phyloP scores from a whole-genome alignment of 129 eudicot species.

The Pittosporum tobira region DNA sequence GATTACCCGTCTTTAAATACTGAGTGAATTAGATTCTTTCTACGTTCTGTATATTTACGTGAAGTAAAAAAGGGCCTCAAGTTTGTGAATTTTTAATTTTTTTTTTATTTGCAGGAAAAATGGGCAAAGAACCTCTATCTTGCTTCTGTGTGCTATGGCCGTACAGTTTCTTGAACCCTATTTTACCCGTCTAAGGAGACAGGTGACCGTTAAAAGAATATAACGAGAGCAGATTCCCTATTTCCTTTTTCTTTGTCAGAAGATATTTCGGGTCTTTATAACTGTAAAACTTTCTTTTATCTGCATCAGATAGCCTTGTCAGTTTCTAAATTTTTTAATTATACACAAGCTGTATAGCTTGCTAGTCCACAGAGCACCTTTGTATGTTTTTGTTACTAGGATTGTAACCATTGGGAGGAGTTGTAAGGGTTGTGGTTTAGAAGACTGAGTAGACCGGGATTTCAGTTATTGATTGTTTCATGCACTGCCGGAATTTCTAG shows the following conservation, averaged over 20 bases:
- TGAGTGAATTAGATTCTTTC: not conserved
- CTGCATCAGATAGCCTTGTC: too few species aligned
- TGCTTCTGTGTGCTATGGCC: conserved; percentile 67
- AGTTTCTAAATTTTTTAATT: too few species aligned
- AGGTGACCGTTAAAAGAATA: not conserved
- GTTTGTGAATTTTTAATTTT: not conserved
- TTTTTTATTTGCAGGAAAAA: conserved; percentile 48
- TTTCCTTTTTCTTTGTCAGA: too few species aligned
- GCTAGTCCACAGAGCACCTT: too few species aligned
- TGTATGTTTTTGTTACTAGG: too few species aligned
- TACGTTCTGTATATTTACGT: not conserved
- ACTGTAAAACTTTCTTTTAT: too few species aligned
- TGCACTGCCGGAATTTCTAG: too few species aligned
- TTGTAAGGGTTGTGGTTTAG: too few species aligned
- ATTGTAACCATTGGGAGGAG: not conserved
- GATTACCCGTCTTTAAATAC: not conserved
- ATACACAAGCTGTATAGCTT: conserved; percentile 20
- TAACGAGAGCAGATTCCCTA: not conserved
- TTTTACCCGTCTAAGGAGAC: not conserved
- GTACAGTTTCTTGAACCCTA: conserved; percentile 50
- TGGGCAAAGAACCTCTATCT: conserved; percentile 80
- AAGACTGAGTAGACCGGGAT: too few species aligned
- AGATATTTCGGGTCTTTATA: too few species aligned
- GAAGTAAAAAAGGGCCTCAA: not conserved
- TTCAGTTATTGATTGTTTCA: too few species aligned